Base-by-base conservation (phyloP, 176 grass and related monocot genomes). In the Microstegium vimineum region DNA sequence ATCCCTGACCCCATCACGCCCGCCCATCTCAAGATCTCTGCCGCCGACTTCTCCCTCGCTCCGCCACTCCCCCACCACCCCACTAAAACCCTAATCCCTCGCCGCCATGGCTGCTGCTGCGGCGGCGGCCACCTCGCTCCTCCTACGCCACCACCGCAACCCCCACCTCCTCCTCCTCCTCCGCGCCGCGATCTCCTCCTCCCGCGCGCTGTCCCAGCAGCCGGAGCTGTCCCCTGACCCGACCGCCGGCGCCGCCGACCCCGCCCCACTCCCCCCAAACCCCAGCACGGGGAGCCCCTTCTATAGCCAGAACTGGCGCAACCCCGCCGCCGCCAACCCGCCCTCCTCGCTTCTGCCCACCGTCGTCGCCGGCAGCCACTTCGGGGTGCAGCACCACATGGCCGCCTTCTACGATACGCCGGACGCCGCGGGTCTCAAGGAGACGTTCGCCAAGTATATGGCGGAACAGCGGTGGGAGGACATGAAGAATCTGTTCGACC, bases 301-400 rank as follows among this genome's bases (percentile, higher is more conserved):
- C 82, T 99, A 94, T 23, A 87, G 75, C 9, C 89, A 94, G 60
- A 99, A 99, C 91, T 99, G 97, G 97, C 90, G 97, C 31, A 92
- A 75, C 64, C 93, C 89, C 5, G 80, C 62, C 65, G 49, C 84
- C 17, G 49, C 86, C 70, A 62, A 17, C 28, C 62, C 78, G 30
- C 7, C 86, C 8, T 73, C 79, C 46, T 82, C 90, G 57, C 61
- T 81, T 42, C 85, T 89, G 74, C 89, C 91, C 10, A 91, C 86
- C 12, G 83, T 92, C 60, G n/a, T 75, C 45, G 18, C 38, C 49
- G n/a, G 80, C 51, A 16, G 56, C 43, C 37, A 63, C 8, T 57
- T 82, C 17, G 12, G 47, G 5, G 28, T 14, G 36, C 43, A 38
- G 33, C 15, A 61, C 62, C 86, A 42, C 54, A 54, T 75, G 91